phyloP scores from a whole-genome alignment of 2,329 filamentous ascomycete genomes.

The Microascus cirrosus region DNA sequence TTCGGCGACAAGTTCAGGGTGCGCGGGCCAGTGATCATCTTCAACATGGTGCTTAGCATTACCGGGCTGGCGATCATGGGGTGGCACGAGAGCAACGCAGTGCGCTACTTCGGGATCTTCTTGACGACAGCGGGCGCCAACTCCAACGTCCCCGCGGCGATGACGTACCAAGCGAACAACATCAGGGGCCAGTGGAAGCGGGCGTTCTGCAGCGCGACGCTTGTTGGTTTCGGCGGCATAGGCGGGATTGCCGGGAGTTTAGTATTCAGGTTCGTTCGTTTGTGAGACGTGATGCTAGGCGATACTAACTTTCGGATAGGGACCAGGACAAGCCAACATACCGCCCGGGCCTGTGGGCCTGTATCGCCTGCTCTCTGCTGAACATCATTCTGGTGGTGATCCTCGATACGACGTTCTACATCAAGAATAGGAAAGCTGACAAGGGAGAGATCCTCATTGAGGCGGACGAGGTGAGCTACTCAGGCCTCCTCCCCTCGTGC shows the following conservation, averaged over 20 bases:
- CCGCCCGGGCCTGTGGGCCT: constrained; percentile 42
- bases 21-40: constrained; percentile 54
- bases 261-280: constrained; percentile 47
- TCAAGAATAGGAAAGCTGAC: constrained; percentile 38
- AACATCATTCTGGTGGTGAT: constrained; percentile 31
- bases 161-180: constrained; percentile 81
- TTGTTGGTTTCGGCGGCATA: constrained; percentile 66
- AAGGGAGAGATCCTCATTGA: constrained; percentile 40
- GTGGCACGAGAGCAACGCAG: constrained; percentile 42
- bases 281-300: neutral
- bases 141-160: constrained; percentile 61
- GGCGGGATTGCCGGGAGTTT: constrained; percentile 68
- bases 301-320: neutral
- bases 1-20: constrained; percentile 55
- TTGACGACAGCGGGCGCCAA: constrained; percentile 67
- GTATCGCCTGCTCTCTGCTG: constrained; percentile 37
- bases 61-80: constrained; percentile 65
- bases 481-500: neutral
- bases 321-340: constrained; percentile 40
- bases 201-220: constrained; percentile 63
- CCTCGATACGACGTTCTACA: constrained; percentile 27
- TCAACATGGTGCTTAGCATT: constrained; percentile 55
- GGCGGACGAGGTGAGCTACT: constrained; percentile 30
- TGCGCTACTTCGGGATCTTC: constrained; percentile 67
- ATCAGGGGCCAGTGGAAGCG: constrained; percentile 84